Evolutionary conservation across 1,139 yeast genomes (phyloP), one percentile per base, ranked within the genome.

Genomic region (Blastobotrys petasosporus): DNA sequence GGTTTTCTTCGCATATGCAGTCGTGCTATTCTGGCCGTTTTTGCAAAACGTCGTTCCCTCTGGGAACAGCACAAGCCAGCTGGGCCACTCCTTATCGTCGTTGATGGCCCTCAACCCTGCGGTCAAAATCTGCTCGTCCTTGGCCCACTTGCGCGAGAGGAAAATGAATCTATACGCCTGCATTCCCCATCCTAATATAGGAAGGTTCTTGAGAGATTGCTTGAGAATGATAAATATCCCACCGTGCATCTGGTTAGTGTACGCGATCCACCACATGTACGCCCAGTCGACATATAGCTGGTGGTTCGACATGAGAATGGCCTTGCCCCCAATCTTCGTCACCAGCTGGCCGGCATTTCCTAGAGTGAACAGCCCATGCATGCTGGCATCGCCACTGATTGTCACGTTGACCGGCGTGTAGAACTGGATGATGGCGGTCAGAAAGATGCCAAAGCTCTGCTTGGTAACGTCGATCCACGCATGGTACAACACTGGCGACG

Each of bases 221-320:
- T 92, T 83, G 59, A 92, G 73, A 54, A 90, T 79, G 55, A 85
- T 85, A 47, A 79, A 78, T 13, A 82, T 70, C 50, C 79, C 76
- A 11, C 85, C 85, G 8, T 80, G 77, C 45, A 82, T 65, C 29
- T 74, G 66, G 5, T 87, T 77, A 2, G 90, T 74, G 61, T 86
- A 85, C 0, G 87, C 71, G 29, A 86, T 57, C 79, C 87, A 92
- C 99, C 99, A 92, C 47, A 88, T 61, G 59, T 79, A 88, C 15
- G 86, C 74, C 99, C 99, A 92, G 64, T 92, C 99, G 3, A 94
- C 81, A 62, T 92, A 90, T 17, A 90, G 82, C 66, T 90, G 97
- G 65, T 92, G 98, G 62, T 92, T 92, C 15, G 94, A 78, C 34
- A 86, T 80, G 44, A 82, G 58, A 2, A 86, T 75, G 1, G 88